Conservation (phyloP, 108 stramenopile genomes). For the Asterionellopsis glacialis region DNA sequence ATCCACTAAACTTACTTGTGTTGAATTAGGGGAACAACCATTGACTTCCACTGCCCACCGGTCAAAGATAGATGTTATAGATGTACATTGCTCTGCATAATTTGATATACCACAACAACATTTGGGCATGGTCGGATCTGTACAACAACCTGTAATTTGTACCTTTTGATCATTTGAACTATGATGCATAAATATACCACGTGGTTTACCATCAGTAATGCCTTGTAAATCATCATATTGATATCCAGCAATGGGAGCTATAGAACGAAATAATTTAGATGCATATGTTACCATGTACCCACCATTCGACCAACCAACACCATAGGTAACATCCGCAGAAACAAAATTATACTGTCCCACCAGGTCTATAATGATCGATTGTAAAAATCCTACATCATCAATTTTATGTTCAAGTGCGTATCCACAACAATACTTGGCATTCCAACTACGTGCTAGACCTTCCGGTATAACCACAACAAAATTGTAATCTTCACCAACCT, state of each 20-base stretch:
- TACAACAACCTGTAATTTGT: conserved; percentile 42
- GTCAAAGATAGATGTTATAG: conserved; percentile 14
- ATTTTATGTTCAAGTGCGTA: conserved; percentile 44
- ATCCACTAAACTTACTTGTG: no score
- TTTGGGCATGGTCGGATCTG: conserved; percentile 33
- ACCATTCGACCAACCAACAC: conserved; percentile 58
- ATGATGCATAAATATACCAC: conserved; percentile 44
- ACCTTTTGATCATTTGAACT: conserved; percentile 37
- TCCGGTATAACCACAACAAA: conserved; percentile 39
- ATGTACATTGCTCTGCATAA: conserved; percentile 20
- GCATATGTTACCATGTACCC: conserved; percentile 52
- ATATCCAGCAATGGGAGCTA: conserved; percentile 52
- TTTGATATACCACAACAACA: conserved; percentile 50
- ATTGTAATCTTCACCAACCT: conserved; percentile 29
- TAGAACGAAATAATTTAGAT: conserved; percentile 41
- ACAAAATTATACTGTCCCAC: conserved; percentile 18
- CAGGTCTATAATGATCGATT: conserved; percentile 20
- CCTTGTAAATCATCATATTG: conserved; percentile 7
- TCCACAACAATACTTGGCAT: conserved; percentile 54
- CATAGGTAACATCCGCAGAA: conserved; percentile 27
- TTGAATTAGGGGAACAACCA: conserved; percentile 6
- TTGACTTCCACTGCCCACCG: conserved; percentile 27
- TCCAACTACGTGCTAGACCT: conserved; percentile 39
- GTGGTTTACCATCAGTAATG: conserved; percentile 10
- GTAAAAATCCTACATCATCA: conserved; percentile 49